Base-by-base conservation (phyloP, 2,329 filamentous ascomycete species). In the Colletotrichum plurivorum region DNA sequence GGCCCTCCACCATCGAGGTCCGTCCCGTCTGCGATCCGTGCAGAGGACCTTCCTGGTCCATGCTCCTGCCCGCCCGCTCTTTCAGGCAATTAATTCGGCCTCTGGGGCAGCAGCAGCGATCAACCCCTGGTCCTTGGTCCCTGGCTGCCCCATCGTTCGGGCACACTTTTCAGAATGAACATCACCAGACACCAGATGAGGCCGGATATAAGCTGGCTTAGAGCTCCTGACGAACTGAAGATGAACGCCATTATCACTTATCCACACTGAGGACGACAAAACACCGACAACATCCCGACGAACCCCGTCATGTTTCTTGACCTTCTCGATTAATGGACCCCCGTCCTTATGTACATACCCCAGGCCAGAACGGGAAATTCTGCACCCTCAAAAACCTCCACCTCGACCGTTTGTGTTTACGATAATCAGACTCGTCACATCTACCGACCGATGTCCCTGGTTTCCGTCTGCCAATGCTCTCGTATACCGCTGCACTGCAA, bases 401-500 rank as follows among this genome's bases (percentile, higher is more conserved):
- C 27, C 27, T 31, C 27, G 27, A 31, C 27, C 27, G 27, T 31
- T 31, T 8, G 9, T 31, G 27, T 10, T 36, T 36, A 36, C 10
- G 31, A 36, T 36, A 9, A 9, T 36, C 31, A 10, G 31, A 67
- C 52, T 56, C 39, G 51, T 58, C 39, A 22, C 65, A 53, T 52
- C 39, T 48, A 31, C 48, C 27, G 61, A n/a, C 16, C 4, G 39
- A 36, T 36, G 31, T 36, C 31, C 20, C 46, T 54, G 39, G 20
- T 46, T 39, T 18, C 53, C 20, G 3, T 20, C 57, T 48, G 12
- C 18, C 15, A 15, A 54, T 41, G 49, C 51, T 13, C 20, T 46
- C 54, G 31, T 59, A 43, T 61, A 45, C 27, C 31, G 27, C 20
- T 68, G 49, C 65, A 63, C 65, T 64, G 65, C 60, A 68, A 64